Evolutionary conservation across 106 monocot genomes (phyloP).

Genomic region (Dioscorea dumetorum): DNA sequence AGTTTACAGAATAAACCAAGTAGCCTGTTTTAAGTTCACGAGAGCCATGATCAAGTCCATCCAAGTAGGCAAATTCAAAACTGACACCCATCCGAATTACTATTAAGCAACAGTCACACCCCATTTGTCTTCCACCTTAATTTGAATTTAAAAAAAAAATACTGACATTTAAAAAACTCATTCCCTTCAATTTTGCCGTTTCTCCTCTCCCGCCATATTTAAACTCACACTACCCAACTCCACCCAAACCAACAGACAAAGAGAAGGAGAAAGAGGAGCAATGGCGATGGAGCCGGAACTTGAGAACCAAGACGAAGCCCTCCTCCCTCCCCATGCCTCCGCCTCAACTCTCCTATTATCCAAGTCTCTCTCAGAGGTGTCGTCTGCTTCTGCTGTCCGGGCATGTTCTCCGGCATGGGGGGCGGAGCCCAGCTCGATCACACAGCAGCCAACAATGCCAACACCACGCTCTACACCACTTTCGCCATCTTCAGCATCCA

Average conservation of each 20-base stretch:
- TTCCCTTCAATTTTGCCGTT: not conserved
- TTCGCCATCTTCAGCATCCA: conserved; percentile 89
- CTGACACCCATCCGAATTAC: not conserved
- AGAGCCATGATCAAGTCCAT: not conserved
- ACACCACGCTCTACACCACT: conserved; percentile 91
- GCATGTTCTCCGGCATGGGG: conserved; percentile 99
- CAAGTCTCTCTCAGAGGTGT: conserved; percentile 86
- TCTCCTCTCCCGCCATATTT: not conserved
- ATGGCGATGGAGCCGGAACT: not conserved
- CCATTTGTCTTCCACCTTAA: too few relatives aligned
- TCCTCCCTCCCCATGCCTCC: conserved; percentile 3
- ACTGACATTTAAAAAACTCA: too few relatives aligned
- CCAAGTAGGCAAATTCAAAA: not conserved
- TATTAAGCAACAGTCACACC: too few relatives aligned
- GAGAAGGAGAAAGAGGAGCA: not conserved
- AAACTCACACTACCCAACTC: too few relatives aligned
- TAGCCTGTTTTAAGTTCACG: too few relatives aligned
- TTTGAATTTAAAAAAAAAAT: too few relatives aligned
- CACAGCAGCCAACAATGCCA: conserved; percentile 82
- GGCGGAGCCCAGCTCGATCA: conserved; percentile 73
- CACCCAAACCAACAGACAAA: not conserved
- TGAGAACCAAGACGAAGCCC: not conserved
- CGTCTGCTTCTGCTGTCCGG: conserved; percentile 98
- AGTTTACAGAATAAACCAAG: too few relatives aligned
- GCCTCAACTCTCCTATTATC: conserved; percentile 74